A percentile compares a stretch with the other conserved stretches of the same genome.
phyloP scores from a whole-genome alignment of 140 eudicot genomes.

The Flaveria floridana region DNA sequence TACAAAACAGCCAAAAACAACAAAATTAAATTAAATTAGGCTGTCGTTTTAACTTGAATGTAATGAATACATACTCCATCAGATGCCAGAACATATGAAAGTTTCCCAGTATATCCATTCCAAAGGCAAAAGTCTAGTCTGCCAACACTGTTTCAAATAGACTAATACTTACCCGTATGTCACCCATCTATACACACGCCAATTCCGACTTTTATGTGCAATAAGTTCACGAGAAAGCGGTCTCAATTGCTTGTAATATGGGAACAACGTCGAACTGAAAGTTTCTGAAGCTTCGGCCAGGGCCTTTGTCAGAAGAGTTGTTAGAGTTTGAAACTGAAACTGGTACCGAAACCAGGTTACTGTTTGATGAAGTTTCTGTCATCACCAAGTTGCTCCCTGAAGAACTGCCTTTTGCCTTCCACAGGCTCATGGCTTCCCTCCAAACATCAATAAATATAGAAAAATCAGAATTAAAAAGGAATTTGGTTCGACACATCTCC shows the following conservation, averaged over 20 bases:
- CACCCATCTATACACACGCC: conserved; percentile 21
- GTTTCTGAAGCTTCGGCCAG: conserved; percentile 71
- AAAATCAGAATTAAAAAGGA: background rate
- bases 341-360: conserved; percentile 38
- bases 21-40: background rate
- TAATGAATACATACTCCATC: background rate
- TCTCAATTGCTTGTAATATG: conserved; percentile 63
- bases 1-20: background rate
- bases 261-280: conserved; percentile 59
- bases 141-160: conserved; percentile 23
- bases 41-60: background rate
- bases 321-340: conserved; percentile 28
- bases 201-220: conserved; percentile 32
- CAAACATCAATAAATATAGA: background rate
- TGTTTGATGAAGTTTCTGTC: conserved; percentile 45
- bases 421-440: conserved; percentile 60
- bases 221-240: conserved; percentile 40
- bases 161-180: conserved; percentile 18
- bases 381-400: conserved; percentile 58
- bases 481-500: background rate
- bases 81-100: background rate
- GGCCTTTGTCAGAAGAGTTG: conserved; percentile 26
- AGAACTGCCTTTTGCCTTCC: conserved; percentile 79
- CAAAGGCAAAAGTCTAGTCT: conserved; percentile 4
- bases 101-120: background rate